Evolutionary conservation across 2,329 filamentous ascomycete genomes (phyloP).

Genomic region (Fusarium sp.): DNA sequence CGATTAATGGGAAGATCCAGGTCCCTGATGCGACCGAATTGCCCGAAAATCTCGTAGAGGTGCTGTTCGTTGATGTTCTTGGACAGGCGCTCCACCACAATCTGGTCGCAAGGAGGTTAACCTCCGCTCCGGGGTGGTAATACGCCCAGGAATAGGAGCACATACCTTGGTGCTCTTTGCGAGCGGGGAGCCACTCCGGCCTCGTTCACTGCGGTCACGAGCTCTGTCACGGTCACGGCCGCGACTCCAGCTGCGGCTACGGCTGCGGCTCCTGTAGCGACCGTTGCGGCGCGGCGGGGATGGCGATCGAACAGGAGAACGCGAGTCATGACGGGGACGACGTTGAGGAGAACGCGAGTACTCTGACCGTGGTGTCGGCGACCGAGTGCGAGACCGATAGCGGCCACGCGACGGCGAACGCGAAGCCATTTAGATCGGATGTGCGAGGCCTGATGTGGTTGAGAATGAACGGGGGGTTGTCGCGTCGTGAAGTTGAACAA

Average conservation of each 20-base stretch:
- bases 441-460: constrained; percentile 3
- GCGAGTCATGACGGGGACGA: constrained; percentile 49
- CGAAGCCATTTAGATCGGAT: constrained; percentile 42
- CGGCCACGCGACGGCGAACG: constrained; percentile 50
- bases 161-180: constrained; percentile 65
- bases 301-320: constrained; percentile 49
- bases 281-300: constrained; percentile 50
- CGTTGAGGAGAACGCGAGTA: constrained; percentile 48
- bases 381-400: constrained; percentile 50
- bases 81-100: constrained; percentile 95
- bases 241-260: constrained; percentile 47
- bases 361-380: constrained; percentile 49
- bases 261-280: constrained; percentile 45
- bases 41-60: constrained; percentile 89
- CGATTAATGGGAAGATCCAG: constrained; percentile 92
- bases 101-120: constrained; percentile 62
- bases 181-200: constrained; percentile 53
- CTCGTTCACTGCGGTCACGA: constrained; percentile 51
- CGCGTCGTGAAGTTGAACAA: constrained; percentile 3
- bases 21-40: constrained; percentile 86
- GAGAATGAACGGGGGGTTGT: background rate
- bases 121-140: background rate
- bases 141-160: background rate
- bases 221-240: constrained; percentile 42
- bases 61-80: constrained; percentile 94